A percentile compares a stretch with the other conserved stretches of the same genome.
Evolutionary conservation across 2,329 filamentous ascomycete species (phyloP).

Genomic region (Zalaria sp.): DNA sequence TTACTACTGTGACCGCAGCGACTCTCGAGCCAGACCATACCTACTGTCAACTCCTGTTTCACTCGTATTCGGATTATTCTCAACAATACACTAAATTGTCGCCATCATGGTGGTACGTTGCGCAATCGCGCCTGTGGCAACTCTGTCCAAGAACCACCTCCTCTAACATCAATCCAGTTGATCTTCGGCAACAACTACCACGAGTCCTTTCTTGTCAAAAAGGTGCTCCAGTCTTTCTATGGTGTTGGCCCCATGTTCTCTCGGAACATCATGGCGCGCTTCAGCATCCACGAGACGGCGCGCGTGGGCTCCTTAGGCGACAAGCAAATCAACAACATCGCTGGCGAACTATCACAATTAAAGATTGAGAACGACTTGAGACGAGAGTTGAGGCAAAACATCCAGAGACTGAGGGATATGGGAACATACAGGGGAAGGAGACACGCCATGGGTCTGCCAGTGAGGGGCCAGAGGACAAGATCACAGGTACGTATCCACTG

Average conservation of each 20-base stretch:
- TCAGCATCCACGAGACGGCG: constrained; percentile 73
- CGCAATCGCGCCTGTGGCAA: too few relatives aligned
- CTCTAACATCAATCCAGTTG: constrained; percentile 30
- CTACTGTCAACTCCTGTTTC: too few relatives aligned
- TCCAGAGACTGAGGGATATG: constrained; percentile 75
- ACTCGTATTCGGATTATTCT: too few relatives aligned
- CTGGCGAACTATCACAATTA: constrained; percentile 76
- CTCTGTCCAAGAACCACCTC: neutral
- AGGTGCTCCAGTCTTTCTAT: constrained; percentile 71
- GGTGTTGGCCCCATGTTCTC: constrained; percentile 61
- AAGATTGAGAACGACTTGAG: constrained; percentile 83
- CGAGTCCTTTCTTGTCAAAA: constrained; percentile 59
- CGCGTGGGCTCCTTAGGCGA: constrained; percentile 61
- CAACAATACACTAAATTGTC: too few relatives aligned
- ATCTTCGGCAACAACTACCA: constrained; percentile 77
- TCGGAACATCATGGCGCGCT: constrained; percentile 68
- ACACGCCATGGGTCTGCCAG: constrained; percentile 86
- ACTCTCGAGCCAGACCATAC: too few relatives aligned
- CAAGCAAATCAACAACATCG: constrained; percentile 68
- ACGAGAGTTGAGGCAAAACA: constrained; percentile 69
- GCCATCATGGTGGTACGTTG: too few relatives aligned
- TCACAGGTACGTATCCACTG: constrained; percentile 44
- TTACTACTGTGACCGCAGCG: too few relatives aligned
- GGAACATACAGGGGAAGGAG: constrained; percentile 76
- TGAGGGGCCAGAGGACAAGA: constrained; percentile 78